Conservation (phyloP, 352 stramenopile species). For the Phytophthora melonis region DNA sequence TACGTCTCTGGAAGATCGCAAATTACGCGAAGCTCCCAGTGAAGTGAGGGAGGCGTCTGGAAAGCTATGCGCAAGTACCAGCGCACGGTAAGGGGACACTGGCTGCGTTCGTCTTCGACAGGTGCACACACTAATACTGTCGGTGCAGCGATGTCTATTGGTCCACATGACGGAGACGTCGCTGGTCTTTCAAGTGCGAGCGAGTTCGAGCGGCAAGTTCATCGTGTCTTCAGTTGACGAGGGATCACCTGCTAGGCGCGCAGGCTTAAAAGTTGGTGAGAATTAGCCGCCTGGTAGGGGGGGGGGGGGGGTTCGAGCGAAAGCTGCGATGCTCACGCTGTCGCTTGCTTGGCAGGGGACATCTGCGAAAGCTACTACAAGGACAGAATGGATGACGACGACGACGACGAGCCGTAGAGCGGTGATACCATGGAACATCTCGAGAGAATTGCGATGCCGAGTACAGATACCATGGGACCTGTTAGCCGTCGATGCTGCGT, state of each 20-base stretch:
- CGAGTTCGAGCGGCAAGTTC: neutral
- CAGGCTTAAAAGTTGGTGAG: neutral
- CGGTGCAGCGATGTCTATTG: neutral
- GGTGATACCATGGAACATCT: constrained; percentile 1
- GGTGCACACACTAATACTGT: neutral
- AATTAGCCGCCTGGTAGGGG: too few species aligned
- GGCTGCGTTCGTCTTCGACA: neutral
- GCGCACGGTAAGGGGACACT: neutral
- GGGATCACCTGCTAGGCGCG: neutral
- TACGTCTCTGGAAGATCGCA: neutral
- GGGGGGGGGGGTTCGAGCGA: neutral
- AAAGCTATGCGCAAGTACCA: neutral
- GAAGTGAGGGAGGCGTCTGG: too few species aligned
- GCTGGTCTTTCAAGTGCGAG: constrained; percentile 2
- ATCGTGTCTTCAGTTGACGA: neutral
- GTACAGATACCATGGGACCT: neutral
- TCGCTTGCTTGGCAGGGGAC: neutral
- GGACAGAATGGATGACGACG: constrained; percentile 6
- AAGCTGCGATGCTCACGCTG: neutral
- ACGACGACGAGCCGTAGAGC: neutral
- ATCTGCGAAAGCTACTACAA: constrained; percentile 2
- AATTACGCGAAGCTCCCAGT: neutral
- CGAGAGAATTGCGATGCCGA: neutral
- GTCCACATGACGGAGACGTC: neutral
- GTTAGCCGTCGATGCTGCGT: neutral